Evolutionary conservation across 805 yeast species (phyloP), one percentile per base, ranked within the genome.

Genomic region (Schwanniomyces sp.): DNA sequence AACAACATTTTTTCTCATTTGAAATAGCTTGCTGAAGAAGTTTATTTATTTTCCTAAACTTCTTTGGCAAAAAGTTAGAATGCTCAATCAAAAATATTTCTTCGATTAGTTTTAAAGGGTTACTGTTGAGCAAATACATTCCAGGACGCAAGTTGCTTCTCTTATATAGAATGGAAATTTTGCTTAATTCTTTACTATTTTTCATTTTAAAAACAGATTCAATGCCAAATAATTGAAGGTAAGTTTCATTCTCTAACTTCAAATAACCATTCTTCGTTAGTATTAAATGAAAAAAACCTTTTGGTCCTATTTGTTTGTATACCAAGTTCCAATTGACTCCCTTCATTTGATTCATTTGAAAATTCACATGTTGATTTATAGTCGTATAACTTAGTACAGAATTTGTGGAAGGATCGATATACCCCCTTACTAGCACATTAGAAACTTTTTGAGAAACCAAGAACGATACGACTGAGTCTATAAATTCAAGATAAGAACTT

Each of bases 351-450:
- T 69, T 63, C 2, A 71, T 69, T 21, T 64, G 63, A n/a, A 73
- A 62, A 50, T 59, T 64, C 2, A 58, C 56, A 24, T 47, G 50
- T 1, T 66, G 61, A 48, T 74, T 79, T 7, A 64, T 57, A 5
- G 66, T 60, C 1, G 55, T 52, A 30, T 74, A 64, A 40, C 67
- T 67, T 39, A 68, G 52, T 3, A 44, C 48, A 6, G 66, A 57
- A 6, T 61, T 53, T 0, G 67, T 57, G 7, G 66, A 49, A 7
- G 74, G 75, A 40, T 70, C 62, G 3, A 54, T 54, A 50, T 78
- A 79, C 0, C 86, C 87, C 40, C 57, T 54, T 0, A 67, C 51
- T 5, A 84, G 43, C 0, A 68, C 67, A 56, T 80, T 80, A 3
- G 59, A 48, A 2, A 59, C 53, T 17, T 64, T 62, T 9, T 59